Base-by-base conservation (phyloP, 2,329 filamentous ascomycete genomes). In the Calonectria pseudoreteaudii region DNA sequence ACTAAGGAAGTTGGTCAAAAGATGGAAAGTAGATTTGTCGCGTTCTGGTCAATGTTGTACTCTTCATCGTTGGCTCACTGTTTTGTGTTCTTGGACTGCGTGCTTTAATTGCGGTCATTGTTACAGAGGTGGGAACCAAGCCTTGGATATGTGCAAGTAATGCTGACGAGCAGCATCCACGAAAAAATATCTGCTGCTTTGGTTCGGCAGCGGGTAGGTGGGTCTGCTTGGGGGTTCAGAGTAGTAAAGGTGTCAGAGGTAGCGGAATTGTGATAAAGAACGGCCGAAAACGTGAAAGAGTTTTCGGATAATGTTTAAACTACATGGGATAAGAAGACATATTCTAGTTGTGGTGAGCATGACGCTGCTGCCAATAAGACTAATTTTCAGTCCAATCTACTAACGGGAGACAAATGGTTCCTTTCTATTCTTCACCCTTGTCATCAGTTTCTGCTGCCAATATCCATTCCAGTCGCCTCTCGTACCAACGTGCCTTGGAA, bases 1-100 rank as follows among this genome's bases (percentile, higher is more conserved):
- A 88, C 80, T 80, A 84, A 16, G 86, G 86, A 3, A 79, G 83
- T 52, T 87, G 84, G 80, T 86, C 85, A 73, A 78, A 72, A 20
- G 72, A 80, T 62, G 77, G 81, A 74, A 82, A 80, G 72, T 82
- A 84, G 64, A 82, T 58, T 0, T 75, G 75, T 23, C 76, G 82
- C n/a, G 85, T 86, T 26, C 58, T 76, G 0, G 78, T 78, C 36
- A 87, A 86, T 44, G 72, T 81, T 0, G 0, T 77, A 0, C 77
- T 86, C 8, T 74, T 86, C 41, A 41, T 86, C 0, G 80, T 81
- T 3, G 85, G 85, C 6, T 69, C 83, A 4, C 50, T 84, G 16
- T 79, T 86, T 28, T 86, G 85, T 53, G 82, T 80, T 7, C 77
- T 86, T 52, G 85, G 85, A 0, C 72, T 86, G 13, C 86, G 85